Percentiles rank a stretch among this genome's conserved stretches.
Conservation (phyloP, 2,329 filamentous ascomycete species). For the Lachnellula occidentalis region DNA sequence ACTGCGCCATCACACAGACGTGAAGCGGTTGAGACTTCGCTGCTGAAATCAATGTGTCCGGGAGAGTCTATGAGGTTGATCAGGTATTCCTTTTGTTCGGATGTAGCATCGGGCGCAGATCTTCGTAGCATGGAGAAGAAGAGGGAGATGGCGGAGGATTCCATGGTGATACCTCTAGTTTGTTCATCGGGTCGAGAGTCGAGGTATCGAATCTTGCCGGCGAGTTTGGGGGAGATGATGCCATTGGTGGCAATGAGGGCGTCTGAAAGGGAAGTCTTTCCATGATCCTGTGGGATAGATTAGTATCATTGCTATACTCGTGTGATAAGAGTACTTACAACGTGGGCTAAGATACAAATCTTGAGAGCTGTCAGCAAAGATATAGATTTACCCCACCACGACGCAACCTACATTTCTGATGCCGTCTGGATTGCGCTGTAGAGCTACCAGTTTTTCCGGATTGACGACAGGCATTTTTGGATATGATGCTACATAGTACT, state of each 20-base stretch:
- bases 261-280: conserved; percentile 95
- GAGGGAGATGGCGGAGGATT: conserved; percentile 94
- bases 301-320: not conserved
- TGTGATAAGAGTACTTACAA: conserved; percentile 47
- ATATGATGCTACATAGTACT: conserved; percentile 11
- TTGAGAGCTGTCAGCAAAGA: conserved; percentile 33
- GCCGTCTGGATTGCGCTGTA: conserved; percentile 82
- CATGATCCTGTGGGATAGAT: conserved; percentile 65
- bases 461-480: conserved; percentile 79
- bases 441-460: conserved; percentile 80
- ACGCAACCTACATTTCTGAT: conserved; percentile 75
- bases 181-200: conserved; percentile 97
- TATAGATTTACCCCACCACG: conserved; percentile 20
- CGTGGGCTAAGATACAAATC: conserved; percentile 95
- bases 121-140: conserved; percentile 89
- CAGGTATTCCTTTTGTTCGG: conserved; percentile 80
- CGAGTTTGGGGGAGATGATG: conserved; percentile 96
- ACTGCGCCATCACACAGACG: conserved; percentile 91
- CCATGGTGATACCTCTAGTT: conserved; percentile 97
- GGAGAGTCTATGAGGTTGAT: conserved; percentile 98
- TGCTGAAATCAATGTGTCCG: conserved; percentile 97
- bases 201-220: conserved; percentile 95
- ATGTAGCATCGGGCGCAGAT: conserved; percentile 58
- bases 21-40: conserved; percentile 93
- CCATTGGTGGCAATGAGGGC: conserved; percentile 96